Evolutionary conservation across 345 rosid genomes (phyloP).

Genomic region (Noccaea caerulescens): DNA sequence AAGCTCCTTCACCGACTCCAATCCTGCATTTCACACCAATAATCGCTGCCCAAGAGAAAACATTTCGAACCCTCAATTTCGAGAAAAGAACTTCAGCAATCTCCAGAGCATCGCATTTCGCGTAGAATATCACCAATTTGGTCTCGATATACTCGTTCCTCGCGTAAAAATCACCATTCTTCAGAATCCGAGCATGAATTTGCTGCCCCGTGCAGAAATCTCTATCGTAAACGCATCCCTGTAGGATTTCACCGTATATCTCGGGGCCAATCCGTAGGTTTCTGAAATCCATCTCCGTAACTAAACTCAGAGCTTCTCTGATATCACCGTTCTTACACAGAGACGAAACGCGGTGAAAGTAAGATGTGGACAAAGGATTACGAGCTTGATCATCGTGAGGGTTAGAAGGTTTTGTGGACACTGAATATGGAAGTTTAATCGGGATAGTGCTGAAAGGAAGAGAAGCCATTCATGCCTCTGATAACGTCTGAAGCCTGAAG

Average conservation of each 20-base stretch:
- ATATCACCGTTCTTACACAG: conserved; percentile 63
- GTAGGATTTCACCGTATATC: conserved; percentile 70
- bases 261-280: conserved; percentile 56
- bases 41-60: conserved; percentile 89
- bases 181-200: conserved; percentile 74
- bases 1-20: conserved; percentile 58
- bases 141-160: conserved; percentile 69
- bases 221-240: conserved; percentile 69
- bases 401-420: conserved; percentile 18
- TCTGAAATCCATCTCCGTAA: conserved; percentile 56
- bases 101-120: conserved; percentile 62
- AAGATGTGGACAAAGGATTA: conserved; percentile 38
- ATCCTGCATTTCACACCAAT: conserved; percentile 65
- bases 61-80: conserved; percentile 55
- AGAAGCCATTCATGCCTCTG: conserved; percentile 48
- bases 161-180: conserved; percentile 59
- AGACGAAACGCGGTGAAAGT: conserved; percentile 53
- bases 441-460: conserved; percentile 45
- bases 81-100: conserved; percentile 51
- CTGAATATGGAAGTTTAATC: conserved; percentile 29
- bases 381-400: conserved; percentile 31
- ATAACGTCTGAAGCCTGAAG: conserved; percentile 30
- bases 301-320: conserved; percentile 58
- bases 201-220: conserved; percentile 63
- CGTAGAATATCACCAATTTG: conserved; percentile 66